Evolutionary conservation across 768 basidiomycete species (phyloP), one percentile per base, ranked within the genome.

Genomic region (Phaeotremella skinneri): DNA sequence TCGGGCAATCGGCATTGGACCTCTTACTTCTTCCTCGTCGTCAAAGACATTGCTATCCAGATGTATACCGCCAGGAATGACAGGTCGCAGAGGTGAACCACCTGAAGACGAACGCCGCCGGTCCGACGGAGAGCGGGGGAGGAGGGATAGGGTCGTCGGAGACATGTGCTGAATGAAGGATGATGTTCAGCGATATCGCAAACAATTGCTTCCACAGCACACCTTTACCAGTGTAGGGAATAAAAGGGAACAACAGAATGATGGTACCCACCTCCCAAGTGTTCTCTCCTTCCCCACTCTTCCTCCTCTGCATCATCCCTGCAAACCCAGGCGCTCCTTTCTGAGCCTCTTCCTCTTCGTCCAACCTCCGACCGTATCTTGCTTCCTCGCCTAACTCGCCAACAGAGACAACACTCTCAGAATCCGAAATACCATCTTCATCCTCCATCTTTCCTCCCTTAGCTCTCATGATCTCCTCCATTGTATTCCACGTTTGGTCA

Each of bases 331-430:
- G 73, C 59, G 67, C 43, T 66, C 61, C 63, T 3, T 60, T 70
- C 11, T 57, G 61, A 2, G 49, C 55, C 9, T 41, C 55, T 23
- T 59, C 64, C 11, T 59, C 56, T 37, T 60, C 65, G 14, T 43
- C 56, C 37, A 62, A 23, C 45, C 55, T 32, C 84, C 58, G 91
- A 76, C 52, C 21, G 20, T 45, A 45, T 45, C 88, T 81, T 56
- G 84, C 79, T 62, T 89, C 90, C 66, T 91, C 87, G 29, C 88
- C 87, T 52, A 97, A 80, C 70, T 97, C 89, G 54, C 89, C 89
- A 58, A 97, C 91, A 20, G 88, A 85, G 17, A 83, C 90, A 21
- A 93, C 89, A 68, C 90, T 96, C 78, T 97, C 96, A 66, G 86
- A 90, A 74, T 98, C 94, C 72, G 90, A 91, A 62, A 96, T 91